A percentile compares a stretch with the other conserved stretches of the same genome.
These are phyloP conservation scores for Malassezia globosa DNA, from an alignment of 1,284 basidiomycete genomes.

Conservation along the genomic window DNA sequence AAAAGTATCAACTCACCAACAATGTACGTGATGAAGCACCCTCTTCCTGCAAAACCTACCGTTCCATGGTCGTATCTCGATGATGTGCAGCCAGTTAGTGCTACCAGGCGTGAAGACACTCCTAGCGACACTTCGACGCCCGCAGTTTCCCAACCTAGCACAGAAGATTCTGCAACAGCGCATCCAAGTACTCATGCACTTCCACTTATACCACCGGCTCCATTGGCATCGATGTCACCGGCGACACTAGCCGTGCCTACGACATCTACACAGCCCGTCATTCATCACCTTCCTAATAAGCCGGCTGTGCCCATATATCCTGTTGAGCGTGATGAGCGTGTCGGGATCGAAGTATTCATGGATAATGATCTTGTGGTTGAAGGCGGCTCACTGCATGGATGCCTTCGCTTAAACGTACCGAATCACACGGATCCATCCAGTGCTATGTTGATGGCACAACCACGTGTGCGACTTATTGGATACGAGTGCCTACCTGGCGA, in stretches of 20 bases:
- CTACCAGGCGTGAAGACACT: conserved; percentile 4
- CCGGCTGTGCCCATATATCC: conserved; percentile 7
- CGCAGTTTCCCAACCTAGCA: too few relatives aligned
- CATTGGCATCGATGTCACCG: background rate
- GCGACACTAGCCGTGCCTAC: conserved; percentile 4
- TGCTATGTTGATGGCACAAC: conserved; percentile 59
- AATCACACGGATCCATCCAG: conserved; percentile 53
- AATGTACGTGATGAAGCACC: conserved; percentile 6
- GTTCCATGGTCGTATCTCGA: conserved; percentile 2
- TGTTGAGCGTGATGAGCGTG: conserved; percentile 51
- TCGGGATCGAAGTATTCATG: conserved; percentile 71
- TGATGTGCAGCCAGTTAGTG: conserved; percentile 5
- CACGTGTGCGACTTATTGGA: conserved; percentile 73
- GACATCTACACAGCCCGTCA: background rate
- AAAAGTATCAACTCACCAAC: background rate
- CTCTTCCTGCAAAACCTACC: conserved; percentile 11
- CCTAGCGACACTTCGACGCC: conserved; percentile 7
- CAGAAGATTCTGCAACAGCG: background rate
- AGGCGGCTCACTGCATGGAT: conserved; percentile 64
- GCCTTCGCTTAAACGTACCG: conserved; percentile 61
- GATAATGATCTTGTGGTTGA: conserved; percentile 70
- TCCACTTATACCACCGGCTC: background rate
- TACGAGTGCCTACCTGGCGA: conserved; percentile 64
- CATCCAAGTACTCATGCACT: background rate
- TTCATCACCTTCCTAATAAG: conserved; percentile 20